These are phyloP conservation scores for Lactarius hatsudake DNA, from an alignment of 768 basidiomycete species.

Conservation along the genomic window DNA sequence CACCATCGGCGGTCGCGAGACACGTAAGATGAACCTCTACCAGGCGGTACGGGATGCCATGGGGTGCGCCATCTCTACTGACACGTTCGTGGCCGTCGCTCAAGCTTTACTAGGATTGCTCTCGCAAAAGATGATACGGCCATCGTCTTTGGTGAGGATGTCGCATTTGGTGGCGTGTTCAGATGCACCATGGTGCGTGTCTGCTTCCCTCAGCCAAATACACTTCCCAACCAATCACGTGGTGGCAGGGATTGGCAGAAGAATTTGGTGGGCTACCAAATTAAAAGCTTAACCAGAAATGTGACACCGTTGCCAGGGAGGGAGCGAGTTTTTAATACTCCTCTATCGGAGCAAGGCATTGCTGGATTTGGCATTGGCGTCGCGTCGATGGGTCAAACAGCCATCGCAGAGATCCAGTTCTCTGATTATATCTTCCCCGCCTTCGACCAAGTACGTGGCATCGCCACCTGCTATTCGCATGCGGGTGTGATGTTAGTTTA, in stretches of 20 bases:
- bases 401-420: conserved; percentile 92
- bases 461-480: not conserved
- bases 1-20: conserved; percentile 74
- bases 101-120: conserved; percentile 55
- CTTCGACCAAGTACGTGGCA: conserved; percentile 76
- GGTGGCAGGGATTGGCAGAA: conserved; percentile 74
- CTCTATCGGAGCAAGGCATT: conserved; percentile 89
- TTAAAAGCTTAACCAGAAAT: not conserved
- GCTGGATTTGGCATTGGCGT: conserved; percentile 92
- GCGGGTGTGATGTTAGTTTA: not conserved
- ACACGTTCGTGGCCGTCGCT: conserved; percentile 8
- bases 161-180: conserved; percentile 93
- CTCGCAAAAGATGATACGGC: conserved; percentile 82
- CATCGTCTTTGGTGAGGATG: conserved; percentile 88
- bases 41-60: conserved; percentile 91
- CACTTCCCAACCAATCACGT: not conserved
- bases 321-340: conserved; percentile 95
- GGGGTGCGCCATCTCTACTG: conserved; percentile 47
- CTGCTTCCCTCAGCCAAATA: not conserved
- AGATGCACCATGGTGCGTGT: conserved; percentile 80
- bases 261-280: conserved; percentile 68
- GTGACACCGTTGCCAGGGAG: conserved; percentile 48
- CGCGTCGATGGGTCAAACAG: conserved; percentile 90
- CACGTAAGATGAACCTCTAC: conserved; percentile 93
- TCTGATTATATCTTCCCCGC: conserved; percentile 92